A percentile compares a stretch with the other conserved stretches of the same genome.
Conservation (phyloP, 2,329 filamentous ascomycete genomes). For the Talaromyces marneffei region DNA sequence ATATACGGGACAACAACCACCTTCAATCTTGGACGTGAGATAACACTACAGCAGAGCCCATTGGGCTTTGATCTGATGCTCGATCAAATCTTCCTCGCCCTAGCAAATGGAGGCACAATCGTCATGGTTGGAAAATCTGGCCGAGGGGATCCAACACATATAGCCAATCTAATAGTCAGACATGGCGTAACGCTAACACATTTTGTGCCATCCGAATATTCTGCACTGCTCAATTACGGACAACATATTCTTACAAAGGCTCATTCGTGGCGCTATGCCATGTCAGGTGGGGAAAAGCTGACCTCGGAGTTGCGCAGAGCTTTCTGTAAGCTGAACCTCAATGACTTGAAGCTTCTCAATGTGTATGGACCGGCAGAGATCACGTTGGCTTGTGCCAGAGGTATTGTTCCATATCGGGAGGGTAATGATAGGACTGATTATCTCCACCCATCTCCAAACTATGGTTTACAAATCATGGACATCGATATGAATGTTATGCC, state of each 20-base stretch:
- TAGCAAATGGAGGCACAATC: slow-evolving; percentile 17
- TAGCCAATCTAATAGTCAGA: slow-evolving; percentile 16
- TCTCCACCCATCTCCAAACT: slow-evolving; percentile 29
- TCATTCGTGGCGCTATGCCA: slow-evolving; percentile 3
- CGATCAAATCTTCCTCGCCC: slow-evolving; percentile 17
- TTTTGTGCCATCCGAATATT: slow-evolving; percentile 21
- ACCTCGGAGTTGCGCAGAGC: not conserved
- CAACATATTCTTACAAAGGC: slow-evolving; percentile 11
- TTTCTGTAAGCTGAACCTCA: slow-evolving; percentile 12
- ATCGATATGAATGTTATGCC: slow-evolving; percentile 32
- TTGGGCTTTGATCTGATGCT: slow-evolving; percentile 17
- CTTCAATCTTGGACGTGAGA: slow-evolving; percentile 9
- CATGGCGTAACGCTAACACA: slow-evolving; percentile 18
- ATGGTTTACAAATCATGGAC: slow-evolving; percentile 37
- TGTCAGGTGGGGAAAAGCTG: slow-evolving; percentile 10
- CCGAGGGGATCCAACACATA: slow-evolving; percentile 6
- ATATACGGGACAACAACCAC: slow-evolving; percentile 15
- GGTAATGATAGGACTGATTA: not conserved
- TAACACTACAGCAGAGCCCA: slow-evolving; percentile 16
- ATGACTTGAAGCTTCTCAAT: slow-evolving; percentile 13
- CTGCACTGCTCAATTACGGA: slow-evolving; percentile 16
- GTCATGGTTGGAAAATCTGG: slow-evolving; percentile 12
- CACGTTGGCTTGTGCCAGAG: slow-evolving; percentile 1
- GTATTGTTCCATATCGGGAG: not conserved
- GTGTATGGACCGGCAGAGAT: slow-evolving; percentile 17